Evolutionary conservation across 2,329 filamentous ascomycete genomes (phyloP).

Genomic region (Cercospora brassicicola): DNA sequence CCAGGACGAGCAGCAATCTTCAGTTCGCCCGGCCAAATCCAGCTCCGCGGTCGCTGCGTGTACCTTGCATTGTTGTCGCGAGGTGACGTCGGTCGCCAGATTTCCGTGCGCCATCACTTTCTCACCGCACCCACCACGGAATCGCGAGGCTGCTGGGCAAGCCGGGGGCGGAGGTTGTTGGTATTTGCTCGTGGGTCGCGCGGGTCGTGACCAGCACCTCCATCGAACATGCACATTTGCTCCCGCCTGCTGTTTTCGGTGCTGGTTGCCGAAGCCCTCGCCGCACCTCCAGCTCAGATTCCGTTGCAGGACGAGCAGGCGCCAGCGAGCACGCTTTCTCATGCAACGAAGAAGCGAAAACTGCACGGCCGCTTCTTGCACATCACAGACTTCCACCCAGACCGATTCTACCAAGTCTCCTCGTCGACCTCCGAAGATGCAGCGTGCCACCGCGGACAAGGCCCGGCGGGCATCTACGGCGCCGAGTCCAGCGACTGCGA

Average conservation of each 20-base stretch:
- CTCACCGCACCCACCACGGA: neutral
- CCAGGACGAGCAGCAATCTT: neutral
- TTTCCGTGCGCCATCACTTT: neutral
- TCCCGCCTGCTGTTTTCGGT: constrained; percentile 10
- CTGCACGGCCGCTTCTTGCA: constrained; percentile 75
- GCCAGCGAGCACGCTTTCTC: neutral
- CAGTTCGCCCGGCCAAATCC: neutral
- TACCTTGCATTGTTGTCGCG: neutral
- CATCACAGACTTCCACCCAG: constrained; percentile 94
- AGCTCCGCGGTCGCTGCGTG: neutral
- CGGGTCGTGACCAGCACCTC: neutral
- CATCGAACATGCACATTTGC: constrained; percentile 7
- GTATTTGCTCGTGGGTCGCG: neutral
- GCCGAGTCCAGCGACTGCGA: constrained; percentile 88
- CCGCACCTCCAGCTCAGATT: constrained; percentile 25
- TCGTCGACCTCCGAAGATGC: constrained; percentile 66
- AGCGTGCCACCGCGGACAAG: constrained; percentile 77
- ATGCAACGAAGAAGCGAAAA: constrained; percentile 23
- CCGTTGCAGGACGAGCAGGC: constrained; percentile 15
- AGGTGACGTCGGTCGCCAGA: constrained; percentile 7
- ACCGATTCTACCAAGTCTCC: constrained; percentile 79
- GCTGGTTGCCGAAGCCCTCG: constrained; percentile 18
- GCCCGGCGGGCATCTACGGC: constrained; percentile 77
- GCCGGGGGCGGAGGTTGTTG: neutral
- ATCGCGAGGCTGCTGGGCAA: neutral